A percentile compares a stretch with the other conserved stretches of the same genome.
These are phyloP conservation scores for Aspergillus felis DNA, from an alignment of 2,329 filamentous ascomycete species.

Conservation along the genomic window DNA sequence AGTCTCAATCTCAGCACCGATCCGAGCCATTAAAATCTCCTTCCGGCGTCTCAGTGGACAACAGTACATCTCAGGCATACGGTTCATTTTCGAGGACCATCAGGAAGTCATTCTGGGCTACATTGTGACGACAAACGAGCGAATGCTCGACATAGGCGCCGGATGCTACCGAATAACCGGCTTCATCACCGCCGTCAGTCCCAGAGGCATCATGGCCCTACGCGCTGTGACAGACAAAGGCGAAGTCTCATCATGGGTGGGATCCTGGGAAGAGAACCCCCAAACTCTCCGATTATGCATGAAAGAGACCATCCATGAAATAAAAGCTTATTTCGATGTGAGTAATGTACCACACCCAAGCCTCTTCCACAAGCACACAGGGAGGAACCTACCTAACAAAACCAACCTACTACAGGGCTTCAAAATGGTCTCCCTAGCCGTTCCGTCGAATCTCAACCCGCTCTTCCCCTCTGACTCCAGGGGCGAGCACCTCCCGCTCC, in stretches of 20 bases:
- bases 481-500: conserved; percentile 7
- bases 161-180: conserved; percentile 5
- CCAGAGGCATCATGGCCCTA: conserved; percentile 17
- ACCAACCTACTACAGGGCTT: conserved; percentile 9
- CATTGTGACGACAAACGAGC: not conserved
- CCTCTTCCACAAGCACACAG: no score
- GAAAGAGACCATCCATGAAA: conserved; percentile 11
- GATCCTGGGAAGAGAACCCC: conserved; percentile 10
- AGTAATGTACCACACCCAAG: not conserved
- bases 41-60: conserved; percentile 8
- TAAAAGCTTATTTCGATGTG: conserved; percentile 18
- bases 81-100: no score
- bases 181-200: conserved; percentile 12
- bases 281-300: conserved; percentile 15
- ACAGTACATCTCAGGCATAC: conserved; percentile 10
- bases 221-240: conserved; percentile 10
- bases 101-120: no score
- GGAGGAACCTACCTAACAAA: no score
- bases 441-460: conserved; percentile 10
- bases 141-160: not conserved
- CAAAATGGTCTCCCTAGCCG: conserved; percentile 16
- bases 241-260: conserved; percentile 13
- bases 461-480: conserved; percentile 6
- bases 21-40: conserved; percentile 13
- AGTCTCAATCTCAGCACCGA: conserved; percentile 1